Evolutionary conservation across 1,284 basidiomycete species (phyloP).

Genomic region (Trichosporon coremiiforme): DNA sequence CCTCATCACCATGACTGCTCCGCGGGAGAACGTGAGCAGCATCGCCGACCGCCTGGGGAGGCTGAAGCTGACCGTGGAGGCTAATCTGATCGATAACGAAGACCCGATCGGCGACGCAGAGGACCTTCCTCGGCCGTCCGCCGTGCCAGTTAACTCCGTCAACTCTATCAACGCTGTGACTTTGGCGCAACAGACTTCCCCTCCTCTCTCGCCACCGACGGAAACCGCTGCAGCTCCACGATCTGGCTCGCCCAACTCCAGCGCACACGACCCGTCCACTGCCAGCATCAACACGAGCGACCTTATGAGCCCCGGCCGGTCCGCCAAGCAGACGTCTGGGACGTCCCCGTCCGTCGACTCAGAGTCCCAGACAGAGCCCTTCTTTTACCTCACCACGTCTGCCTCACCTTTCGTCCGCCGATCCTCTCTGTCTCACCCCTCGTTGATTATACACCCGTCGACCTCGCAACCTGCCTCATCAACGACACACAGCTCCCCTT

Average conservation of each 20-base stretch:
- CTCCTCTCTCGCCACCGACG: not conserved
- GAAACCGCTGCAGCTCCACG: not conserved
- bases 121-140: not conserved
- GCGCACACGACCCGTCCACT: not conserved
- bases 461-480: not conserved
- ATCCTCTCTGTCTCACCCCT: slow-evolving; percentile 12
- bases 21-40: not conserved
- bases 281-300: not conserved
- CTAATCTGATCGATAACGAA: not conserved
- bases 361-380: not conserved
- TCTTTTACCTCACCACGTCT: slow-evolving; percentile 8
- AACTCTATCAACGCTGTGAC: not conserved
- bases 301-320: not conserved
- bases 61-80: not conserved
- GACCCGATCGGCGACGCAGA: not conserved
- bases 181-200: not conserved
- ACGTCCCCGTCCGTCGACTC: not conserved
- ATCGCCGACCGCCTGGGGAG: slow-evolving; percentile 6
- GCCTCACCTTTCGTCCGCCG: not conserved
- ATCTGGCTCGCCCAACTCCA: not conserved
- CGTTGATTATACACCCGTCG: not conserved
- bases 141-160: not conserved
- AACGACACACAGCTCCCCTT: not conserved
- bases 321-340: not conserved
- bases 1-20: not conserved